These are phyloP conservation scores for Niveomyces coronatus DNA, from an alignment of 2,329 filamentous ascomycete genomes.

Conservation along the genomic window DNA sequence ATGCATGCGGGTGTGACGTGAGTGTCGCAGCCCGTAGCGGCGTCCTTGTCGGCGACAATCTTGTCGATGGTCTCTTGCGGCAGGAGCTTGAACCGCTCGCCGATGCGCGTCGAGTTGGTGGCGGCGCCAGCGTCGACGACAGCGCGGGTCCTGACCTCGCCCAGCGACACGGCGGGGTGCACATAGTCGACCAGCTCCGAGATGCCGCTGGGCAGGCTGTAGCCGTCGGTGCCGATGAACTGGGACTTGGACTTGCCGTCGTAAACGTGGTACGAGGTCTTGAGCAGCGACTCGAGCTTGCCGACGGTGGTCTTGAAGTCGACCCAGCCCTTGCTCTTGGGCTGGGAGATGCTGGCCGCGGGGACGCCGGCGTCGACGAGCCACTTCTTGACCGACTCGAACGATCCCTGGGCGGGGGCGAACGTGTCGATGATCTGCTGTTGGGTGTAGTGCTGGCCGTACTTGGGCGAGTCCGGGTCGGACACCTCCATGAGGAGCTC, in stretches of 20 bases:
- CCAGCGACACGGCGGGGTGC: constrained; percentile 27
- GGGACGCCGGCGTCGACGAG: constrained; percentile 40
- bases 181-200: constrained; percentile 28
- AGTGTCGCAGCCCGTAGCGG: constrained; percentile 30
- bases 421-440: constrained; percentile 1
- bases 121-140: too few species aligned
- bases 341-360: constrained; percentile 33
- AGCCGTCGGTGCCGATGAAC: constrained; percentile 26
- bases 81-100: neutral
- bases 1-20: constrained; percentile 47
- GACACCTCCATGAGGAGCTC: constrained; percentile 8
- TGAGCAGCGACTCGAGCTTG: constrained; percentile 26
- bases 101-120: too few species aligned
- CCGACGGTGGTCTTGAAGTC: constrained; percentile 10
- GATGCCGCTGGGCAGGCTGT: constrained; percentile 26
- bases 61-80: neutral
- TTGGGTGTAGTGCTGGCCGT: constrained; percentile 4
- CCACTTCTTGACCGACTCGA: constrained; percentile 42
- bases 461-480: constrained; percentile 1
- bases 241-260: constrained; percentile 23
- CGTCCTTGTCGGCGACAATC: neutral
- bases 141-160: neutral
- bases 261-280: constrained; percentile 36
- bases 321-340: constrained; percentile 35
- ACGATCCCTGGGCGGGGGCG: constrained; percentile 23